Evolutionary conservation across 441 rosid species (phyloP), one percentile per base, ranked within the genome.

Genomic region (Rhodomyrtus psidioides): DNA sequence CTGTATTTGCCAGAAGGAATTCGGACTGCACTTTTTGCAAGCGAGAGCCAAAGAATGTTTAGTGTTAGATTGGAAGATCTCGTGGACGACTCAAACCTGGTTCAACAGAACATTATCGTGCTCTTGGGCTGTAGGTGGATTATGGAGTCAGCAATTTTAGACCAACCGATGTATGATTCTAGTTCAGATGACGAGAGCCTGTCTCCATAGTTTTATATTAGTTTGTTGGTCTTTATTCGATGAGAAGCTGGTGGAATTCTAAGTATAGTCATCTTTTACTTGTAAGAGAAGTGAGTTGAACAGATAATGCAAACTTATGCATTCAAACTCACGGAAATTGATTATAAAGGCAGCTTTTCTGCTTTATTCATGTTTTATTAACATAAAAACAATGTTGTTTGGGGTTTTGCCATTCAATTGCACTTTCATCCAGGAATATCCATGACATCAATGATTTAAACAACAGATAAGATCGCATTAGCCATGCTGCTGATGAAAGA

Each of bases 61-160:
- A 93, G 93, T 55, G 86, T 94, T 42, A 93, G 87, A 65, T 89
- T 97, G 3, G 96, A 90, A 15, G 98, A 94, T 59, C 42, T 86
- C 4, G 28, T 19, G 23, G 94, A 94, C 90, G 99, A 95, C 23
- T 88, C 90, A 74, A 56, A 92, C 59, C 88, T 34, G 98, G 93
- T 55, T 86, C 89, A 54, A 95, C 94, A 60, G 98, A 94, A 24
- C 92, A 95, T 86, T 92, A 88, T 83, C 93, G 92, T 59, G 91
- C 70, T 82, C 95, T 96, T 81, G 99, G 99, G 87, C 98, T 98
- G 89, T 91, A 94, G 90, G 95, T 91, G 82, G 97, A 96, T 86
- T 95, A 97, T 83, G 89, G 90, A 42, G 87, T 97, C 98, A 74
- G 95, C 93, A 15, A 94, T 95, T 83, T 87, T 85, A 82, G 95